Conservation (phyloP, 2,329 filamentous ascomycete species). For the Penicillium sp. region DNA sequence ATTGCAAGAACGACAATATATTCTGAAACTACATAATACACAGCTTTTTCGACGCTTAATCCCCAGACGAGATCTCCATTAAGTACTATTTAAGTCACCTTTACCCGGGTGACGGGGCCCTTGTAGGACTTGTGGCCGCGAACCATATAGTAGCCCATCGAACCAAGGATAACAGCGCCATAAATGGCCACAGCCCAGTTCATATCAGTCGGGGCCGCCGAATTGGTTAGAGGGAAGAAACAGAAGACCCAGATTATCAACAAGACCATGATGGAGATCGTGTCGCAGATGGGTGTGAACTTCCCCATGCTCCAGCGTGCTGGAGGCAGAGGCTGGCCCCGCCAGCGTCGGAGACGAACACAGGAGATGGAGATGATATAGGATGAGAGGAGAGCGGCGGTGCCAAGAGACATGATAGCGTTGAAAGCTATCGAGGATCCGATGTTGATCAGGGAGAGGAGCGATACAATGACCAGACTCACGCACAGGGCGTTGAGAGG, state of each 20-base stretch:
- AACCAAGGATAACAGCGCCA: constrained; percentile 36
- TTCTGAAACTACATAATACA: too few species aligned
- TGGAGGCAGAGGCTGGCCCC: constrained; percentile 32
- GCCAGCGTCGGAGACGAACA: constrained; percentile 36
- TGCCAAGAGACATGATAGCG: constrained; percentile 39
- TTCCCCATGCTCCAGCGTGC: constrained; percentile 36
- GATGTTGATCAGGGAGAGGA: constrained; percentile 38
- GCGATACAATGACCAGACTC: constrained; percentile 7
- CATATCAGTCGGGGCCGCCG: neutral
- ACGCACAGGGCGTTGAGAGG: constrained; percentile 23
- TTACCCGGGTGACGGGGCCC: constrained; percentile 26
- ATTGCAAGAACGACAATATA: too few species aligned
- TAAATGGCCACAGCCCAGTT: constrained; percentile 37
- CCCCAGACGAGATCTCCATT: neutral
- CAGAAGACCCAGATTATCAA: constrained; percentile 36
- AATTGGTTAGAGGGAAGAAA: neutral
- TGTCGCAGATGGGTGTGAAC: constrained; percentile 22
- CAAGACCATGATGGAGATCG: constrained; percentile 38
- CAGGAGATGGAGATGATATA: constrained; percentile 35
- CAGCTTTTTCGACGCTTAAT: too few species aligned
- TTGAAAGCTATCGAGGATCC: constrained; percentile 42
- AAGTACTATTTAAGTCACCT: constrained; percentile 2
- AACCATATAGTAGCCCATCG: constrained; percentile 37
- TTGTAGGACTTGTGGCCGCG: constrained; percentile 38
- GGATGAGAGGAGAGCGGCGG: constrained; percentile 35